Base-by-base conservation (phyloP, 176 grass and related monocot species). In the Cenchrus americanus region DNA sequence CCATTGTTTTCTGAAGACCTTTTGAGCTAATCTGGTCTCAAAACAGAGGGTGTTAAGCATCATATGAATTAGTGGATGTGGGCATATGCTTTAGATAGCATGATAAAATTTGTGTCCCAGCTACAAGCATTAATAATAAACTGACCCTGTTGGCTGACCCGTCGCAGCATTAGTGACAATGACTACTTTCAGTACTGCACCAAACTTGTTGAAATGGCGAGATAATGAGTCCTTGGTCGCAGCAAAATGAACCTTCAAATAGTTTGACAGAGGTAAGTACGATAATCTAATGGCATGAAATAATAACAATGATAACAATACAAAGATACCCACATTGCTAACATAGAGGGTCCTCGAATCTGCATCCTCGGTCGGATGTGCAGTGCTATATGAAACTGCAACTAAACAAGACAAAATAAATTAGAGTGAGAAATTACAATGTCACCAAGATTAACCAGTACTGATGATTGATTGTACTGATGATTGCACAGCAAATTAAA, bases 191-290 rank as follows among this genome's bases (percentile, higher is more conserved):
- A 97, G 84, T 26, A 97, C 94, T 10, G 88, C 94, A 61, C 94
- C 94, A 84, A 92, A 97, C 84, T 97, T 89, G 85, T 97, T 97
- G 88, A 97, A 97, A 84, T 97, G 94, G 70, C 90, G 94, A 83
- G 92, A 97, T 64, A 97, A 68, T 1, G 94, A 83, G 49, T 97
- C 94, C 83, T 97, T 97, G 61, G 92, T 97, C 65, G 94, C 94
- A 92, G 86, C 94, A 84, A 94, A 97, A 65, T 97, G 92, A 80
- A 97, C 94, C 94, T 97, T 80, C 69, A 92, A 88, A 86, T 15
- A 78, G 75, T 80, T 79, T 78, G 42, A 81, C 8, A 44, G 55
- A 46, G 21, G 86, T 78, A 81, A 91, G 80, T 79, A 82, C 34
- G 80, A 85, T 14, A 66, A 68, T 62, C 18, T 32, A 75, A 53